Evolutionary conservation across 805 yeast species (phyloP).

Genomic region (Yarrowia bubula): DNA sequence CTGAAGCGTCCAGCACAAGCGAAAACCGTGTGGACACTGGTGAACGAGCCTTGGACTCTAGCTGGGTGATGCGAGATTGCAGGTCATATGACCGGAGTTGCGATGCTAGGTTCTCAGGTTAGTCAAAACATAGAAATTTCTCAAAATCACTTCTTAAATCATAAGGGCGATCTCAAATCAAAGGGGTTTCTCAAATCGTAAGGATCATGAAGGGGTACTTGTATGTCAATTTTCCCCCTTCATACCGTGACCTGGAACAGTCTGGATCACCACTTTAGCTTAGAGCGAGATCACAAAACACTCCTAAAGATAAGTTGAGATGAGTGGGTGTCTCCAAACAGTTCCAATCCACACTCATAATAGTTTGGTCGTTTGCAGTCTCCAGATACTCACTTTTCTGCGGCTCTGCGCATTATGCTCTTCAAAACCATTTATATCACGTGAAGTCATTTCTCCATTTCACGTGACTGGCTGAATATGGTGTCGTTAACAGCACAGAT

Average conservation of each 20-base stretch:
- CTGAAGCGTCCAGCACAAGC: slow-evolving; percentile 8
- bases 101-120: slow-evolving; percentile 15
- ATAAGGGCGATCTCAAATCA: too few species aligned
- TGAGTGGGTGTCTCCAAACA: too few species aligned
- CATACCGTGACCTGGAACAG: too few species aligned
- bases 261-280: too few species aligned
- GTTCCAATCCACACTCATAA: too few species aligned
- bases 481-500: slow-evolving; percentile 2
- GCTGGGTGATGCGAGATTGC: slow-evolving; percentile 1
- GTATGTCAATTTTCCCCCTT: too few species aligned
- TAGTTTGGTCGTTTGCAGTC: not conserved
- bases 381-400: slow-evolving; percentile 9
- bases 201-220: too few species aligned
- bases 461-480: slow-evolving; percentile 11
- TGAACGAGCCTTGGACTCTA: not conserved
- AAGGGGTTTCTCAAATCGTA: too few species aligned
- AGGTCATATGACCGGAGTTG: slow-evolving; percentile 9
- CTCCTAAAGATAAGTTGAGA: too few species aligned
- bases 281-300: too few species aligned
- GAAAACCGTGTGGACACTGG: not conserved
- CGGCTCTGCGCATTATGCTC: slow-evolving; percentile 20
- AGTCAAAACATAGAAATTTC: not conserved
- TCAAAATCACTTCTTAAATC: not conserved
- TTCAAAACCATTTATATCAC: slow-evolving; percentile 19
- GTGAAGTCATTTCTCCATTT: slow-evolving; percentile 25